A percentile compares a stretch with the other conserved stretches of the same genome.
Conservation (phyloP, 768 basidiomycete species). For the Pleurotus pulmonarius region DNA sequence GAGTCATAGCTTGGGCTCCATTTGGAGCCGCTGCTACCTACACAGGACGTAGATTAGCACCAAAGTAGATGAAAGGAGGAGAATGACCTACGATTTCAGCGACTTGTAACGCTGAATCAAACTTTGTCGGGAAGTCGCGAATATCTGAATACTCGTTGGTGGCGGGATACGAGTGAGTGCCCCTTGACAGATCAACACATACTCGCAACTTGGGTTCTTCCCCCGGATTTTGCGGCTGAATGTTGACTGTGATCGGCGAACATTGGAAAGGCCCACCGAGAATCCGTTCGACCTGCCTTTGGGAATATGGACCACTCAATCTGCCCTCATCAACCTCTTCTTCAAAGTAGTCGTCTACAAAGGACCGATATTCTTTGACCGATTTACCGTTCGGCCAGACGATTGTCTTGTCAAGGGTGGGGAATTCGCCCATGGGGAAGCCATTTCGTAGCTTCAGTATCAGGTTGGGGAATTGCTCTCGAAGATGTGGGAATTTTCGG, state of each 20-base stretch:
- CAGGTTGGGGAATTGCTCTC: neutral
- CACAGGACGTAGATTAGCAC: no score
- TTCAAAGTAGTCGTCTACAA: conserved; percentile 13
- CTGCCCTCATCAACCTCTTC: conserved; percentile 13
- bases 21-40: conserved; percentile 21
- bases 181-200: conserved; percentile 15
- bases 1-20: conserved; percentile 22
- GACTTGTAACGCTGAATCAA: conserved; percentile 8
- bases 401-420: conserved; percentile 10
- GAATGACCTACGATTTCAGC: conserved; percentile 13
- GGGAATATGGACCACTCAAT: conserved; percentile 19
- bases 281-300: conserved; percentile 15
- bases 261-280: conserved; percentile 24
- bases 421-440: conserved; percentile 23
- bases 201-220: conserved; percentile 12
- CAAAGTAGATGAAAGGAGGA: neutral
- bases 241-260: conserved; percentile 20
- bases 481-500: neutral
- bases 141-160: conserved; percentile 12
- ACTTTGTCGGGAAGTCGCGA: conserved; percentile 13
- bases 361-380: neutral
- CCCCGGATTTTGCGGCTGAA: conserved; percentile 9
- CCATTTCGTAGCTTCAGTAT: conserved; percentile 9
- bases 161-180: neutral
- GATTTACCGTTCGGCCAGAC: conserved; percentile 21